Evolutionary conservation across 164 flowering plant species (phyloP), one percentile per base, ranked within the genome.

Genomic region (Pachysandra terminalis): DNA sequence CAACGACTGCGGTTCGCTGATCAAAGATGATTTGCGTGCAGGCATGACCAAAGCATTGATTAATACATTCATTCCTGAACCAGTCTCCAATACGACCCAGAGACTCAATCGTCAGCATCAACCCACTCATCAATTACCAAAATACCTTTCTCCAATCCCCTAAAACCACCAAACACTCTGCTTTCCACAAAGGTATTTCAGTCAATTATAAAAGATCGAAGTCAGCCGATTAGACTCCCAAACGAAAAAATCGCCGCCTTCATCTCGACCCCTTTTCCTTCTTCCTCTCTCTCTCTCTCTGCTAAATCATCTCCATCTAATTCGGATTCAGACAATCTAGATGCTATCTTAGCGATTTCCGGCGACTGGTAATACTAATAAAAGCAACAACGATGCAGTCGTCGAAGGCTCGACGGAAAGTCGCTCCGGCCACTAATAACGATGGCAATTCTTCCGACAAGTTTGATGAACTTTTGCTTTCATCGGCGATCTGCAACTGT

Each of bases 401-500:
- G 35, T 54, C 82, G 9, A 85, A 77, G 66, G 27, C 56, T 23
- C 90, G 96, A 73, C 91, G 95, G 66, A 86, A 85, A 70, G 81
- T 85, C 58, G 78, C 81, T 45, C 91, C 91, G 45, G 70, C 73
- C 19, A 79, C 65, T n/a, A n/a, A n/a, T 0, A 74, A 79, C 74
- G 83, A 79, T 67, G 87, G 69, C 41, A n/a, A 88, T 66, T 80
- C 96, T 19, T 83, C 78, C 8, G 96, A 92, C 24, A 92, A 90
- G 69, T 80, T 77, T 9, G 98, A 96, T 52, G 89, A 79, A 64
- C 82, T 84, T 57, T 87, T 88, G 69, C 80, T 96, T 68, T 93
- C 96, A 49, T 81, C 96, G 60, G 87, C 94, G 61, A 86, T 96
- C 80, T 86, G 87, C 80, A 96, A 96, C 87, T 85, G 82, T 75